phyloP scores from a whole-genome alignment of 169 alveolate species.

The Babesia caballi region DNA sequence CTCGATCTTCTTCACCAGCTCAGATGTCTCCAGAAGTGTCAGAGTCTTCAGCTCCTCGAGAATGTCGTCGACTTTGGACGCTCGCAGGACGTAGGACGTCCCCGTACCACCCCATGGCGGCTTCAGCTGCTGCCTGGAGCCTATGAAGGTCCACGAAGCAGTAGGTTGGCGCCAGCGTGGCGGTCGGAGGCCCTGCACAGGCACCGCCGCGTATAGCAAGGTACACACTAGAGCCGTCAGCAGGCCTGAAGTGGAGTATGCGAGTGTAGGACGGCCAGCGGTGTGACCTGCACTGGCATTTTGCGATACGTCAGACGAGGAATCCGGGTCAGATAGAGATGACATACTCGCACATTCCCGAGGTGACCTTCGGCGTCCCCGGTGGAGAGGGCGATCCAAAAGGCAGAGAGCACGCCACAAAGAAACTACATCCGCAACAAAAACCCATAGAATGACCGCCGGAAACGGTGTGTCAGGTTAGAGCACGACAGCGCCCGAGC shows the following conservation, averaged over 20 bases:
- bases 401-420: neutral
- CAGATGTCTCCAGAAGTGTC: slow-evolving; percentile 76
- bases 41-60: slow-evolving; percentile 67
- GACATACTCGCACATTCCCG: slow-evolving; percentile 1
- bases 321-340: slow-evolving; percentile 14
- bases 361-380: neutral
- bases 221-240: neutral
- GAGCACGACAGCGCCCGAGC: neutral
- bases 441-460: too few species aligned
- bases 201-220: neutral
- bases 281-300: neutral
- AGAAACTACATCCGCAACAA: neutral
- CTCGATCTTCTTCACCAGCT: slow-evolving; percentile 75
- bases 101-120: neutral
- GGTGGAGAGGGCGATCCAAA: neutral
- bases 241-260: neutral
- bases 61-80: slow-evolving; percentile 67
- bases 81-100: neutral
- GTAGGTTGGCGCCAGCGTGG: neutral
- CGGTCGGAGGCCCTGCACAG: neutral
- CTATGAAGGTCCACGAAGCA: neutral
- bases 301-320: neutral
- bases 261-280: neutral
- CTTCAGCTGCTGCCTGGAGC: neutral
- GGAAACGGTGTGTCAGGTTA: neutral